A percentile compares a stretch with the other conserved stretches of the same genome.
phyloP scores from a whole-genome alignment of 2,329 filamentous ascomycete genomes.

The Talaromyces verruculosus region DNA sequence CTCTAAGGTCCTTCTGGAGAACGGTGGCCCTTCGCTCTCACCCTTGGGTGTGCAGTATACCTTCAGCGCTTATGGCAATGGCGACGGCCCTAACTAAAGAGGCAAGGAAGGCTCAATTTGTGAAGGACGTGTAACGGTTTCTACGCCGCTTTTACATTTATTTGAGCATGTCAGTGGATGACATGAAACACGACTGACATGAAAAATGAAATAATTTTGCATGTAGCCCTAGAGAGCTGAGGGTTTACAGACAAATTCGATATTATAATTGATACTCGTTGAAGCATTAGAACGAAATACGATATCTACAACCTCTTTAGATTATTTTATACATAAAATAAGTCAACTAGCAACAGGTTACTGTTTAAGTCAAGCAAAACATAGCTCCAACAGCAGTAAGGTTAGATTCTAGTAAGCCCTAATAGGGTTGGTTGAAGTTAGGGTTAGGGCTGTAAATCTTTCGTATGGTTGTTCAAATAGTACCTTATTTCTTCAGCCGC shows the following conservation, averaged over 20 bases:
- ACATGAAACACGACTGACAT: not conserved
- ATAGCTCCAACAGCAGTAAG: not conserved
- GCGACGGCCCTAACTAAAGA: slow-evolving; percentile 8
- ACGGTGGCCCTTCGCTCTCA: slow-evolving; percentile 17
- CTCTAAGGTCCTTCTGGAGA: slow-evolving; percentile 11
- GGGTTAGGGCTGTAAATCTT: not conserved
- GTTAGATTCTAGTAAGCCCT: not conserved
- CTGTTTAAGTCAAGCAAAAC: not conserved
- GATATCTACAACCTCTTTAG: not conserved
- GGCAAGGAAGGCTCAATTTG: not conserved
- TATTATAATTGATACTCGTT: not conserved
- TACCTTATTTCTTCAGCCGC: not conserved
- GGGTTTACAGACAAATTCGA: not conserved
- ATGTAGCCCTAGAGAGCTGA: not conserved
- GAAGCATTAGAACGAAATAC: not conserved
- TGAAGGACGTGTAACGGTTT: not conserved
- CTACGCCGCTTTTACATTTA: not conserved
- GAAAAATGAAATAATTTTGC: not conserved
- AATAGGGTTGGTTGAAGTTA: slow-evolving; percentile 31
- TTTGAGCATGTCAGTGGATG: not conserved
- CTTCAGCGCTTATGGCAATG: slow-evolving; percentile 16
- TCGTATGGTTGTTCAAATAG: not conserved
- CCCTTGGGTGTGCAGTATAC: slow-evolving; percentile 17
- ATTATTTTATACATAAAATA: not conserved
- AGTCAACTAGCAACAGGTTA: not conserved